Base-by-base conservation (phyloP, 257 asterid genomes). In the Perilla frutescens region DNA sequence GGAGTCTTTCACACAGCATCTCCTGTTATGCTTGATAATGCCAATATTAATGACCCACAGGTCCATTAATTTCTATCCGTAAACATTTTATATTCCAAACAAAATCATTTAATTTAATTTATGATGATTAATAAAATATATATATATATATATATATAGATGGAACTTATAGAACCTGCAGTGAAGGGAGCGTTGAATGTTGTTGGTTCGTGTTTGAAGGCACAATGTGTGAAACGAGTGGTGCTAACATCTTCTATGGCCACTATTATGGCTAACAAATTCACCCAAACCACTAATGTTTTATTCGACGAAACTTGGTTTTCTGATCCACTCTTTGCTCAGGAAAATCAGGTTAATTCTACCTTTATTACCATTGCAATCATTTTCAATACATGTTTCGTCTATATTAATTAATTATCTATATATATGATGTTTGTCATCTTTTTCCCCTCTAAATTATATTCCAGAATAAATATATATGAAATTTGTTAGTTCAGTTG, bases 241-340 rank as follows among this genome's bases (percentile, higher is more conserved):
- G 85, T 88, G 40, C 10, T 88, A 58, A 84, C 88, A 12, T 86
- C 91, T 57, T 89, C 95, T 3, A 74, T 82, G 63, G 78, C 86
- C 57, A 45, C 90, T 1, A 76, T 86, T 8, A 2, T 59, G 20
- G 1, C 6, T 32, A 74, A 41, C 37, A 58, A 39, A 53, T 31
- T 15, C 60, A 40, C 61, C 55, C 26, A n/a, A 20, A 77, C 49
- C 56, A 60, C 62, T 31, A 79, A 73, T 37, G 74, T 43, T 13
- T 41, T 83, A 5, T 45, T 74, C 15, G 91, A 88, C 62, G 91
- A 88, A 73, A 81, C 84, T 64, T 88, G 70, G 14, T 20, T 26
- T 60, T 39, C 68, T 14, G 68, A 62, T 41, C 66, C 45, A 14
- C 29, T 7, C 40, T 9, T 31, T 29, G 63, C 43, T 13, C 8